These are phyloP conservation scores for Fragaria vesca DNA, from an alignment of 306 rosid species.

Conservation along the genomic window DNA sequence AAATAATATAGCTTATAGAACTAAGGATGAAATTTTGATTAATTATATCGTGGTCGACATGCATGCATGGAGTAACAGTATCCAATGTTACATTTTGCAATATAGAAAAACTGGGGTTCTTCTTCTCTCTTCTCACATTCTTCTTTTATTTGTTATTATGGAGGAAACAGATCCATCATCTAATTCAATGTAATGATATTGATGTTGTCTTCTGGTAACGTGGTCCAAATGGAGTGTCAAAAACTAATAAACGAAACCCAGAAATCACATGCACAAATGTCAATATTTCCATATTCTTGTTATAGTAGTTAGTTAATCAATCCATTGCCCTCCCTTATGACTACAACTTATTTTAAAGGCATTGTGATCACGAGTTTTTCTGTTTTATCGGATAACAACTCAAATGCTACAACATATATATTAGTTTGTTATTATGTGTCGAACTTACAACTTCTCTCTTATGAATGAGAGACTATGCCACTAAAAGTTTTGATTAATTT, in stretches of 20 bases:
- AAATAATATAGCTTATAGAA: background rate
- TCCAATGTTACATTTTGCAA: background rate
- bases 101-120: background rate
- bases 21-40: background rate
- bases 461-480: too few relatives aligned
- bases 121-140: background rate
- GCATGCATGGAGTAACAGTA: background rate
- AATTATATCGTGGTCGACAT: background rate
- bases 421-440: too few relatives aligned
- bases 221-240: constrained; percentile 6
- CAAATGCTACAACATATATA: too few relatives aligned
- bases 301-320: too few relatives aligned
- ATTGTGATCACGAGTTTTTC: background rate
- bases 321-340: background rate
- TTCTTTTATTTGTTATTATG: background rate
- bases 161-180: background rate
- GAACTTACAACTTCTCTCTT: too few relatives aligned
- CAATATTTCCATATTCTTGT: background rate
- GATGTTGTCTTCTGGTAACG: background rate
- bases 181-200: background rate
- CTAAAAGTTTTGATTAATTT: too few relatives aligned
- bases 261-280: background rate
- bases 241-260: background rate
- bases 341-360: background rate
- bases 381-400: too few relatives aligned